A percentile compares a stretch with the other conserved stretches of the same genome.
phyloP scores from a whole-genome alignment of 148 eudicot species.

The Camellia granthamiana region DNA sequence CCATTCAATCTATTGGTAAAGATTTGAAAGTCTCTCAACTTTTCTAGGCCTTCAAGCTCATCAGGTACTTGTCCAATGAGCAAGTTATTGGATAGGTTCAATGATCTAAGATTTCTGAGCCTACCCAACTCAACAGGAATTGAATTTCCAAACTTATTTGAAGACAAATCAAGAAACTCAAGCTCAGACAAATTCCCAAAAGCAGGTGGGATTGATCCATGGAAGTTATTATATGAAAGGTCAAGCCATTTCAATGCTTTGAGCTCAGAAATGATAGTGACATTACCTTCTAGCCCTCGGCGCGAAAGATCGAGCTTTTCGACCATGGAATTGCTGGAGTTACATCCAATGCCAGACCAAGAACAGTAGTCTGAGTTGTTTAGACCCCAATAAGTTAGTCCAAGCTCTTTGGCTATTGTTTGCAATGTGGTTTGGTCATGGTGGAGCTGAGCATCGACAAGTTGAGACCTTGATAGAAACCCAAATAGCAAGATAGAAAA shows the following conservation, averaged over 20 bases:
- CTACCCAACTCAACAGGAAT: constrained; percentile 68
- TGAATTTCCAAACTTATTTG: constrained; percentile 55
- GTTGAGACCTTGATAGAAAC: constrained; percentile 37
- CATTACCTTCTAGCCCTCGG: constrained; percentile 78
- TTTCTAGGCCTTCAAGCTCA: constrained; percentile 55
- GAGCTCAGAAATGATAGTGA: constrained; percentile 69
- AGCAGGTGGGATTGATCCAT: constrained; percentile 61
- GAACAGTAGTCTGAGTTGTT: constrained; percentile 66
- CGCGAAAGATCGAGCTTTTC: constrained; percentile 73
- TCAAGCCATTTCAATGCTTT: constrained; percentile 72
- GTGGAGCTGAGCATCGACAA: constrained; percentile 35
- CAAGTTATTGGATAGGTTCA: constrained; percentile 71
- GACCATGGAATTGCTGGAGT: constrained; percentile 45
- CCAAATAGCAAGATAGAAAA: constrained; percentile 37
- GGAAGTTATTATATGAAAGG: constrained; percentile 69
- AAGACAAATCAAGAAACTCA: constrained; percentile 89
- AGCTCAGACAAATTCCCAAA: constrained; percentile 67
- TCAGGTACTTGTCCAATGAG: constrained; percentile 66
- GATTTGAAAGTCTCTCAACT: constrained; percentile 68
- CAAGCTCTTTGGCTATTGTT: constrained; percentile 62
- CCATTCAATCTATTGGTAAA: constrained; percentile 72
- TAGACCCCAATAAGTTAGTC: constrained; percentile 57
- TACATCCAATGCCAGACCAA: constrained; percentile 73
- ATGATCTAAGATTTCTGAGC: constrained; percentile 51
- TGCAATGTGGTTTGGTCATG: constrained; percentile 52